phyloP scores from a whole-genome alignment of 306 rosid species.

The Gynostemma pentaphyllum region DNA sequence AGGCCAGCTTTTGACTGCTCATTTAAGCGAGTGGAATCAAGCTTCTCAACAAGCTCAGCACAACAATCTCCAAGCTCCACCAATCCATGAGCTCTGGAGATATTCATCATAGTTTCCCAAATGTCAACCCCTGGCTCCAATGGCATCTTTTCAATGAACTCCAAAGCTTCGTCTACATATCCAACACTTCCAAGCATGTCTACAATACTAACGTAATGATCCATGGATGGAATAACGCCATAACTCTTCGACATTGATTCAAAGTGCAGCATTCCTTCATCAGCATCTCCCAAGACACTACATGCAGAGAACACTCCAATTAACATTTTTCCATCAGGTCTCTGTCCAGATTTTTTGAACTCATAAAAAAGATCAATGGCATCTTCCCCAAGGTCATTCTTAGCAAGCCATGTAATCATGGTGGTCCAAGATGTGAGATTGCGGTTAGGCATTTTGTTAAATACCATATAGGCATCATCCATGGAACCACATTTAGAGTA shows the following conservation, averaged over 20 bases:
- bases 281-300: conserved; percentile 42
- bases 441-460: conserved; percentile 42
- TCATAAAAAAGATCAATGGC: conserved; percentile 56
- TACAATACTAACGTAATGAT: conserved; percentile 49
- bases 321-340: conserved; percentile 63
- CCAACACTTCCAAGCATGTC: conserved; percentile 72
- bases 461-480: conserved; percentile 45
- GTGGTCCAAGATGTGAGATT: conserved; percentile 76
- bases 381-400: conserved; percentile 60
- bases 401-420: conserved; percentile 59
- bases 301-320: conserved; percentile 54
- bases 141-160: conserved; percentile 63
- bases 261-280: conserved; percentile 61
- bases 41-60: conserved; percentile 55
- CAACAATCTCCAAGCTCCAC: conserved; percentile 59
- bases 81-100: conserved; percentile 65
- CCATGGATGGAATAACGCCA: conserved; percentile 51
- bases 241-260: conserved; percentile 52
- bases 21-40: conserved; percentile 42
- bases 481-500: conserved; percentile 67
- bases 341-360: conserved; percentile 47
- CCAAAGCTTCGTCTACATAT: conserved; percentile 63
- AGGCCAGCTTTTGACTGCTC: conserved; percentile 67
- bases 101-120: conserved; percentile 75
- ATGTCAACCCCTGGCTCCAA: conserved; percentile 41